Percentiles rank a stretch among this genome's conserved stretches.
These are phyloP conservation scores for Fusarium multiceps DNA, from an alignment of 2,329 filamentous ascomycete species.

Conservation along the genomic window DNA sequence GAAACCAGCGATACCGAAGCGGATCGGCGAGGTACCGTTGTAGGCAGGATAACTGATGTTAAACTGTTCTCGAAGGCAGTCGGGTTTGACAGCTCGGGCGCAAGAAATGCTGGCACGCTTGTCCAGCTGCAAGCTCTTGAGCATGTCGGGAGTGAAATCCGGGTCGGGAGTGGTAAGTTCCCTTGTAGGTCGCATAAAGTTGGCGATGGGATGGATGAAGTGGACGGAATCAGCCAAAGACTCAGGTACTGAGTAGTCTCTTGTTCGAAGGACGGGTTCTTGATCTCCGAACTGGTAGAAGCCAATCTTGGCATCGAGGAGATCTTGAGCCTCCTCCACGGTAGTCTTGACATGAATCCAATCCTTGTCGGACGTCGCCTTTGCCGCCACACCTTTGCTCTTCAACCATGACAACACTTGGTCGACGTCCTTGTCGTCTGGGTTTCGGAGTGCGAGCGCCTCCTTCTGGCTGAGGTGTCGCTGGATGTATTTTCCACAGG, in stretches of 20 bases:
- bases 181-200: slow-evolving; percentile 60
- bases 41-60: slow-evolving; percentile 55
- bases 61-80: slow-evolving; percentile 59
- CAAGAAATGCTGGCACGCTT: slow-evolving; percentile 47
- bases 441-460: slow-evolving; percentile 51
- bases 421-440: slow-evolving; percentile 49
- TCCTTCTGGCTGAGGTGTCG: slow-evolving; percentile 53
- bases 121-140: slow-evolving; percentile 20
- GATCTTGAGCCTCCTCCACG: slow-evolving; percentile 52
- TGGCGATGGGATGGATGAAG: slow-evolving; percentile 61
- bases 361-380: slow-evolving; percentile 50
- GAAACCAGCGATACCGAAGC: slow-evolving; percentile 62
- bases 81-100: slow-evolving; percentile 50
- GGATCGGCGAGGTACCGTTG: slow-evolving; percentile 50
- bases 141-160: slow-evolving; percentile 9
- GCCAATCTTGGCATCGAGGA: slow-evolving; percentile 56
- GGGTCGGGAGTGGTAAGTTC: slow-evolving; percentile 39
- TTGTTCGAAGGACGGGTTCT: slow-evolving; percentile 56
- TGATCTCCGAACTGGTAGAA: slow-evolving; percentile 56
- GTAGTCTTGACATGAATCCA: slow-evolving; percentile 59
- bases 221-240: slow-evolving; percentile 53
- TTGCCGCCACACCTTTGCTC: slow-evolving; percentile 50
- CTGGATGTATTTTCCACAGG: slow-evolving; percentile 14
- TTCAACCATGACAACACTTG: slow-evolving; percentile 57
- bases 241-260: slow-evolving; percentile 58